Conservation (phyloP, 140 eudicot species). For the Oenanthe javanica region DNA sequence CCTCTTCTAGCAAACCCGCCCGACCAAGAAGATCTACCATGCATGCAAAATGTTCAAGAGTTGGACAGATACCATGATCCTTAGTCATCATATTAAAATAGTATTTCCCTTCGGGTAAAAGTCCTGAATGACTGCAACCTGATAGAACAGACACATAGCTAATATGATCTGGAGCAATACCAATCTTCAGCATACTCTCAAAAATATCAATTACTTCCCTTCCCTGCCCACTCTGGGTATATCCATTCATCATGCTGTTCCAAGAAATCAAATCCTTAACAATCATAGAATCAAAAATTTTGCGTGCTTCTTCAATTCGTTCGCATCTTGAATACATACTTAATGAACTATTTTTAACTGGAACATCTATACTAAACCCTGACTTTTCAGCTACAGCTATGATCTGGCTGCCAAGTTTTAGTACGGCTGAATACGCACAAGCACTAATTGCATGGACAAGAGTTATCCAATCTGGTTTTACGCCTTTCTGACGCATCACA, state of each 20-base stretch:
- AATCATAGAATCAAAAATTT: constrained; percentile 7
- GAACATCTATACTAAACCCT: background rate
- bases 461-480: constrained; percentile 6
- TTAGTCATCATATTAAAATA: background rate
- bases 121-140: constrained; percentile 9
- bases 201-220: background rate
- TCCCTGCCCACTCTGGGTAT: constrained; percentile 7
- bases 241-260: constrained; percentile 7
- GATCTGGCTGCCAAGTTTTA: constrained; percentile 1
- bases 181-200: constrained; percentile 5
- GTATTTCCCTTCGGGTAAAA: background rate
- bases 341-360: background rate
- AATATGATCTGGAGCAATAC: background rate
- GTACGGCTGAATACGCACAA: constrained; percentile 1
- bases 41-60: constrained; percentile 9
- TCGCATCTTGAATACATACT: constrained; percentile 8
- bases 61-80: background rate
- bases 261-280: background rate
- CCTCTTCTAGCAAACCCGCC: constrained; percentile 10
- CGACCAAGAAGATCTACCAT: constrained; percentile 8
- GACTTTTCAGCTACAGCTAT: constrained; percentile 3
- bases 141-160: constrained; percentile 6
- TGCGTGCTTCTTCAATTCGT: constrained; percentile 3
- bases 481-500: constrained; percentile 8
- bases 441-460: background rate